Base-by-base conservation (phyloP, 805 yeast genomes). In the Metschnikowia lachancei region DNA sequence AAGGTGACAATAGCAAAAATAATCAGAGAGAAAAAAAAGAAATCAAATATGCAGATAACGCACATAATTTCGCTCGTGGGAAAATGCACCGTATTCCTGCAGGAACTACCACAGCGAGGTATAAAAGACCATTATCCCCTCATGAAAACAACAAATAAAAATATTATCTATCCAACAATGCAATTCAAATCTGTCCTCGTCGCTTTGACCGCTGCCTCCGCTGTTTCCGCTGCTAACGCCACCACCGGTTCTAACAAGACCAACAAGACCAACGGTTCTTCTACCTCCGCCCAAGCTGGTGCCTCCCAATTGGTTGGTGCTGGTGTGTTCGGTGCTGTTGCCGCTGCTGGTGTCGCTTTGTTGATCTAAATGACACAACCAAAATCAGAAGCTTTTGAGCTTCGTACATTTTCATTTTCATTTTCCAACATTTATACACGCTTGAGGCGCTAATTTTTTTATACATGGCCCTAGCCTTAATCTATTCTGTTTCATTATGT, bases 201-300 rank as follows among this genome's bases (percentile, higher is more conserved):
- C 59, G 67, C 72, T 56, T 63, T 70, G 63, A 58, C 72, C 53
- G 70, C 70, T 36, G 65, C 57, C 50, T 50, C 70, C 42, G 69
- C 63, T 46, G 72, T 61, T 49, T 61, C 68, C 39, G 73, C 73
- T 51, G 43, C 43, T 36, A 61, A 60, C 61, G 53, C 54, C 43
- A 17, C 65, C 18, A 57, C 56, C 59, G 49, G 33, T 11, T 53
- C 54, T 36, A 12, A 45, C 47, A 40, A 33, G 19, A 38, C 66
- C 41, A 59, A 61, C 59, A 57, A 57, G 33, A 18, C 56, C 36
- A 53, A 53, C 55, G 50, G 50, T 39, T 29, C 54, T 33, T 29
- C 43, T 48, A 49, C 58, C 48, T 46, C 62, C 41, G 59, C 63
- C 45, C 63, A 58, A 49, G 57, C 63, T 50, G 69, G 67, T 55